Evolutionary conservation across 352 stramenopile genomes (phyloP).

Genomic region (Phytophthora europaea): DNA sequence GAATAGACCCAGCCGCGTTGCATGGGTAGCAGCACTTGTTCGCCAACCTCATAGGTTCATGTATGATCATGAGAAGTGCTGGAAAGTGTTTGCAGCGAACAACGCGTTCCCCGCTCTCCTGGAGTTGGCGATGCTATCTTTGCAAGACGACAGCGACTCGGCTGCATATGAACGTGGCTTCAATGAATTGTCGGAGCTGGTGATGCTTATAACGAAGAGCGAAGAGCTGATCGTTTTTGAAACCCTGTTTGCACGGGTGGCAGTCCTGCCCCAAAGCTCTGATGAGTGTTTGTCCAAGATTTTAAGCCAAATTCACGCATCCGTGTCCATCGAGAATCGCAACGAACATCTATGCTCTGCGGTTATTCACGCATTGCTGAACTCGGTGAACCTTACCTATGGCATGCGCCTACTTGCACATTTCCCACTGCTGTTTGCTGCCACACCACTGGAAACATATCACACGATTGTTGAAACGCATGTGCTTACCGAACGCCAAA

Average conservation of each 20-base stretch:
- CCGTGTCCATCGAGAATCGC: conserved; percentile 47
- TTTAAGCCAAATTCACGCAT: conserved; percentile 59
- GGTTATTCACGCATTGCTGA: conserved; percentile 77
- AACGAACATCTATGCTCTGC: conserved; percentile 68
- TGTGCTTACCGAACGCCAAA: conserved; percentile 72
- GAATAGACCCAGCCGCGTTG: conserved; percentile 29
- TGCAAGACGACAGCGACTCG: conserved; percentile 25
- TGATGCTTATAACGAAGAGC: conserved; percentile 54
- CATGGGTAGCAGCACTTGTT: conserved; percentile 63
- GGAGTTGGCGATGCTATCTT: conserved; percentile 59
- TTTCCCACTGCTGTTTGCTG: conserved; percentile 72
- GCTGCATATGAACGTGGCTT: conserved; percentile 33
- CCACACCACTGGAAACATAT: conserved; percentile 77
- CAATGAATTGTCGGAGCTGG: conserved; percentile 53
- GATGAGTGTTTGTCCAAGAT: conserved; percentile 57
- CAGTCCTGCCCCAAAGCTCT: conserved; percentile 34
- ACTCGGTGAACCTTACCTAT: conserved; percentile 57
- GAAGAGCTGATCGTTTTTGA: conserved; percentile 54
- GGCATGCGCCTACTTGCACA: conserved; percentile 70
- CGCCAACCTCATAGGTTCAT: conserved; percentile 51
- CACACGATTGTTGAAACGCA: conserved; percentile 82
- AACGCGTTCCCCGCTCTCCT: conserved; percentile 56
- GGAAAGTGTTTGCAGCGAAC: conserved; percentile 66
- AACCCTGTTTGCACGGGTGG: conserved; percentile 50
- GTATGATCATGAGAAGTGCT: conserved; percentile 67